These are phyloP conservation scores for Sutorius australiensis DNA, from an alignment of 768 basidiomycete species.

Conservation along the genomic window DNA sequence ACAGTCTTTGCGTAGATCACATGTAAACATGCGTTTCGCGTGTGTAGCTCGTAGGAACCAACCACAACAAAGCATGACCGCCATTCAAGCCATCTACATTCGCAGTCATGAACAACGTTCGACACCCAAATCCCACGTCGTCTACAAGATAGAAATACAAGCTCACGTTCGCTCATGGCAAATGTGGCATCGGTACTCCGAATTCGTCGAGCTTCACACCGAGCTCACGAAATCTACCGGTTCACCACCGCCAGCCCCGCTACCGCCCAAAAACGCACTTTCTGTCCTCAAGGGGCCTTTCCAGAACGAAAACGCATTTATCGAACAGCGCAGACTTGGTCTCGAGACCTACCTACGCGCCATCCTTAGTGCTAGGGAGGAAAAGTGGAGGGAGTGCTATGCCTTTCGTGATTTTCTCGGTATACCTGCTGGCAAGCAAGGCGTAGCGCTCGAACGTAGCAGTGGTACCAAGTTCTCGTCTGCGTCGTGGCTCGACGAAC, in stretches of 20 bases:
- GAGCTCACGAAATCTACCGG: slow-evolving; percentile 80
- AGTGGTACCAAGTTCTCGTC: slow-evolving; percentile 57
- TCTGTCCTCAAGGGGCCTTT: slow-evolving; percentile 58
- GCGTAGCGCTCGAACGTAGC: slow-evolving; percentile 22
- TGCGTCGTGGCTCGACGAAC: slow-evolving; percentile 88
- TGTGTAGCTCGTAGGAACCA: not conserved
- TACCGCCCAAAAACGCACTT: slow-evolving; percentile 83
- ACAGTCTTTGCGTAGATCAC: slow-evolving; percentile 13
- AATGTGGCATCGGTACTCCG: slow-evolving; percentile 92
- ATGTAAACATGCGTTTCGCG: slow-evolving; percentile 8
- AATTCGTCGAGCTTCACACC: slow-evolving; percentile 83
- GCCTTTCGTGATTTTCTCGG: slow-evolving; percentile 87
- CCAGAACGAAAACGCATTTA: slow-evolving; percentile 48
- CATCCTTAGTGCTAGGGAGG: slow-evolving; percentile 78
- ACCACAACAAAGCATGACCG: slow-evolving; percentile 46
- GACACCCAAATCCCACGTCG: slow-evolving; percentile 72
- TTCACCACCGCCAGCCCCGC: slow-evolving; percentile 68
- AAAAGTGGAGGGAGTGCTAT: slow-evolving; percentile 74
- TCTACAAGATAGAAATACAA: slow-evolving; percentile 79
- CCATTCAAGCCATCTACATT: slow-evolving; percentile 75
- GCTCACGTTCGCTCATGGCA: slow-evolving; percentile 91
- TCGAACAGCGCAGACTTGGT: slow-evolving; percentile 73
- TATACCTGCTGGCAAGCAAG: slow-evolving; percentile 64
- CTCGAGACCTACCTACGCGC: slow-evolving; percentile 85
- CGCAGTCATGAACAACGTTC: slow-evolving; percentile 64